phyloP scores from a whole-genome alignment of 257 asterid genomes.

The Scutellaria baicalensis region DNA sequence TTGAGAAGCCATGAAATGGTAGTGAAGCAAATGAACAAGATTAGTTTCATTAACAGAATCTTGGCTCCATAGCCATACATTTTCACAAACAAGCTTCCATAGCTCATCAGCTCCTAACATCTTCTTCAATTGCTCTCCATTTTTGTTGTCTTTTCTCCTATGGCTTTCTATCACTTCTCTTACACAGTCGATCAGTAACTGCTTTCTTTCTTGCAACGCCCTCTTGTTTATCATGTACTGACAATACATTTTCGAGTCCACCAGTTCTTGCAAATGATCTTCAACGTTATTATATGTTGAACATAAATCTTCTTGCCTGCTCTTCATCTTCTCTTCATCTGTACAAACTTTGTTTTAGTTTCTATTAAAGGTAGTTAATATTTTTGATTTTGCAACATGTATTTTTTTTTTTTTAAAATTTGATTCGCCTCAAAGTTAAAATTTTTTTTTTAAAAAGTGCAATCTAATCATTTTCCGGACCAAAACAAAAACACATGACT shows the following conservation, averaged over 20 bases:
- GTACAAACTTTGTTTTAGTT: background rate
- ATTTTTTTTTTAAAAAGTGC: too few species aligned
- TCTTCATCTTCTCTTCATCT: conserved; percentile 18
- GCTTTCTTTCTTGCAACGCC: conserved; percentile 35
- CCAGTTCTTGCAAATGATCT: background rate
- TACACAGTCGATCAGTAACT: conserved; percentile 57
- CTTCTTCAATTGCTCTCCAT: conserved; percentile 25
- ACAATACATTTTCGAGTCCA: background rate
- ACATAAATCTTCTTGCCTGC: conserved; percentile 18
- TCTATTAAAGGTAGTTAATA: background rate
- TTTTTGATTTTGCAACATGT: too few species aligned
- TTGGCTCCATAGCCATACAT: conserved; percentile 67
- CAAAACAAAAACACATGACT: too few species aligned
- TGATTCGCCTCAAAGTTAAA: too few species aligned
- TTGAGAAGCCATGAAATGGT: conserved; percentile 30
- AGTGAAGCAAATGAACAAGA: conserved; percentile 18
- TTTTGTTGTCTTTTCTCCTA: conserved; percentile 19
- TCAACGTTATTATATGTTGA: conserved; percentile 15
- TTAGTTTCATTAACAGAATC: conserved; percentile 43
- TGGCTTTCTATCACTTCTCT: conserved; percentile 51
- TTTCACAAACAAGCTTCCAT: conserved; percentile 52
- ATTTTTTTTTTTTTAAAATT: too few species aligned
- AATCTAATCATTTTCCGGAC: too few species aligned
- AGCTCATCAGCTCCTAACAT: conserved; percentile 58
- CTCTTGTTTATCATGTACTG: conserved; percentile 57